These are phyloP conservation scores for Calvatia gigantea DNA, from an alignment of 768 basidiomycete species.

Conservation along the genomic window DNA sequence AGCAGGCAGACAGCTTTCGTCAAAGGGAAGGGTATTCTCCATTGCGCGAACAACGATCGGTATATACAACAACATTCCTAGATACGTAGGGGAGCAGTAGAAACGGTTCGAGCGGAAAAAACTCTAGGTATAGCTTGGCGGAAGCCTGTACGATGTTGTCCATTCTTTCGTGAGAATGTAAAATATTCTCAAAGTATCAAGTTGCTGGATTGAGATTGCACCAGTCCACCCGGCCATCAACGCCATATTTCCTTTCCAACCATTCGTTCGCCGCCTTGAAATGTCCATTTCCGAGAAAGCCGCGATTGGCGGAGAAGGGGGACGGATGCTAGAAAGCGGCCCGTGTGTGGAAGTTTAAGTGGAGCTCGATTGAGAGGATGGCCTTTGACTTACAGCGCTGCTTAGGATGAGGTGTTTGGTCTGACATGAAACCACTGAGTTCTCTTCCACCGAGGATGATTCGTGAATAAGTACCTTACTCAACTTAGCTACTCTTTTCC, in stretches of 20 bases:
- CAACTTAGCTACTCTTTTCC: slow-evolving; percentile 75
- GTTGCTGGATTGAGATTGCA: slow-evolving; percentile 25
- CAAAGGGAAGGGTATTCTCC: too few species aligned
- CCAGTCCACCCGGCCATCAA: slow-evolving; percentile 72
- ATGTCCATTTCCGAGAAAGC: slow-evolving; percentile 88
- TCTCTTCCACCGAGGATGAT: not conserved
- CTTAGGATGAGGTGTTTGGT: slow-evolving; percentile 77
- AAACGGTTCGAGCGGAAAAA: not conserved
- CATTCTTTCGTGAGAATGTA: slow-evolving; percentile 5
- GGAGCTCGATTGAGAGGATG: slow-evolving; percentile 8
- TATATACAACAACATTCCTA: too few species aligned
- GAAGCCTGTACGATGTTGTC: not conserved
- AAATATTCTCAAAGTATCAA: not conserved
- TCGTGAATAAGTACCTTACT: slow-evolving; percentile 50
- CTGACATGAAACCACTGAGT: slow-evolving; percentile 29
- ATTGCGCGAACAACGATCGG: too few species aligned
- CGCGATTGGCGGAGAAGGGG: slow-evolving; percentile 70
- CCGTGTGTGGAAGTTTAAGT: not conserved
- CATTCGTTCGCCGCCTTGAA: slow-evolving; percentile 87
- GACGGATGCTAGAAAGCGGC: slow-evolving; percentile 68
- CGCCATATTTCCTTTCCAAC: slow-evolving; percentile 77
- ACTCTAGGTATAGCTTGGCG: not conserved
- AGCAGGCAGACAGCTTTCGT: too few species aligned
- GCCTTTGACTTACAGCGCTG: slow-evolving; percentile 57
- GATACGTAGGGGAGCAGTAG: too few species aligned